Conservation (phyloP, 108 stramenopile species). For the Fragilaria radians region DNA sequence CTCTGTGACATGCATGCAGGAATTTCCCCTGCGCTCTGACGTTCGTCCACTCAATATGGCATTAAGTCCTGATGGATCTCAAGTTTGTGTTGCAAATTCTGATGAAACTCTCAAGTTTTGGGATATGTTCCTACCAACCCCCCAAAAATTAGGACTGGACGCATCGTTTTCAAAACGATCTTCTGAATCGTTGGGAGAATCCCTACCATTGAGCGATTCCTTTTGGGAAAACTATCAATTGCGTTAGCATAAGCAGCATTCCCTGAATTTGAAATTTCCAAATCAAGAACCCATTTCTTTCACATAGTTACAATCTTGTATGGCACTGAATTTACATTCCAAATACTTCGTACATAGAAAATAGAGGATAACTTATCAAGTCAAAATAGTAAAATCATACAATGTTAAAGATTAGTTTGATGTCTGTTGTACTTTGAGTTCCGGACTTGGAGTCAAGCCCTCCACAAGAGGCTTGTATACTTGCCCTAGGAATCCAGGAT, state of each 20-base stretch:
- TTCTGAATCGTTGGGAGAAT: neutral
- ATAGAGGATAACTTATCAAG: too few species aligned
- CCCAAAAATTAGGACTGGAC: neutral
- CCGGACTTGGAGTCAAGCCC: conserved; percentile 73
- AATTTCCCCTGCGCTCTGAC: neutral
- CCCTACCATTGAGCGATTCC: neutral
- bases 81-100: neutral
- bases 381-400: too few species aligned
- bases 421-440: conserved; percentile 41
- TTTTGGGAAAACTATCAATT: neutral
- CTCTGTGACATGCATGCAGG: neutral
- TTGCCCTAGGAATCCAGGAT: conserved; percentile 72
- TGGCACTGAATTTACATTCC: too few species aligned
- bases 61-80: neutral
- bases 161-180: neutral
- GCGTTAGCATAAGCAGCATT: too few species aligned
- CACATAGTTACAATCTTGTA: too few species aligned
- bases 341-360: too few species aligned
- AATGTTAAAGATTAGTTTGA: too few species aligned
- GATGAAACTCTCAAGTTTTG: conserved; percentile 1
- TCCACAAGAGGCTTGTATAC: conserved; percentile 77
- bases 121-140: neutral
- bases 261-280: too few species aligned
- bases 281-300: too few species aligned
- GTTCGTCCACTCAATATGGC: neutral